Conservation (phyloP, 139 green algal genomes). For the Spirogloea muscicola region DNA sequence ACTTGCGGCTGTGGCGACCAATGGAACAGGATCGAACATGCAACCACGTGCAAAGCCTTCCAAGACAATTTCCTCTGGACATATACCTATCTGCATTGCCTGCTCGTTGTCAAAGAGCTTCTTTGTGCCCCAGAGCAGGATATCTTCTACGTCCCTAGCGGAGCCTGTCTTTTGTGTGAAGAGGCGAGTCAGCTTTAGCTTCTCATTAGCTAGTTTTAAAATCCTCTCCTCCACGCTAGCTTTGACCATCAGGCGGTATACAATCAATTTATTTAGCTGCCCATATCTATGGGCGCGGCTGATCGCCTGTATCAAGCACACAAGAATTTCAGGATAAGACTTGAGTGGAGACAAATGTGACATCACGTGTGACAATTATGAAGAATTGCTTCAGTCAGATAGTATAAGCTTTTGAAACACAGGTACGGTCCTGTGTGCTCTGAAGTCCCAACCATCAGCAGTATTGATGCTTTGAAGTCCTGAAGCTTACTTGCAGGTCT, state of each 20-base stretch:
- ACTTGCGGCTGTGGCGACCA: no score
- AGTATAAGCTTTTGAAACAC: no score
- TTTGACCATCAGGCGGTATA: slow-evolving; percentile 75
- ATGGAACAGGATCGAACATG: no score
- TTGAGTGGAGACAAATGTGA: no score
- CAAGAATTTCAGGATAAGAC: no score
- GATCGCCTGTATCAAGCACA: slow-evolving; percentile 81
- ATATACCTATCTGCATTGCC: no score
- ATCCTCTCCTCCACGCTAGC: slow-evolving; percentile 83
- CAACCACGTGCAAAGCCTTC: no score
- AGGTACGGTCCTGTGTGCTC: no score
- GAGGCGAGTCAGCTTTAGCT: slow-evolving; percentile 81
- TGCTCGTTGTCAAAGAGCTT: slow-evolving; percentile 50
- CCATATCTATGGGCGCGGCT: slow-evolving; percentile 96
- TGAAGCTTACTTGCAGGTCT: slow-evolving; percentile 30
- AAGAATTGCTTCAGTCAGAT: no score
- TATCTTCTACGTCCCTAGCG: slow-evolving; percentile 70
- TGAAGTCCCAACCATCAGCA: background rate
- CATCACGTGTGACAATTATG: no score
- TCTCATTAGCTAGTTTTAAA: slow-evolving; percentile 71
- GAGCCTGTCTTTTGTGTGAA: slow-evolving; percentile 54
- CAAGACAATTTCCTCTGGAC: no score
- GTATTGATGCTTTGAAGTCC: background rate
- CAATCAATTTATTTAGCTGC: slow-evolving; percentile 95
- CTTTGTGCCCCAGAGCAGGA: slow-evolving; percentile 61